Conservation (phyloP, 108 stramenopile genomes). For the Fragilaria radians region DNA sequence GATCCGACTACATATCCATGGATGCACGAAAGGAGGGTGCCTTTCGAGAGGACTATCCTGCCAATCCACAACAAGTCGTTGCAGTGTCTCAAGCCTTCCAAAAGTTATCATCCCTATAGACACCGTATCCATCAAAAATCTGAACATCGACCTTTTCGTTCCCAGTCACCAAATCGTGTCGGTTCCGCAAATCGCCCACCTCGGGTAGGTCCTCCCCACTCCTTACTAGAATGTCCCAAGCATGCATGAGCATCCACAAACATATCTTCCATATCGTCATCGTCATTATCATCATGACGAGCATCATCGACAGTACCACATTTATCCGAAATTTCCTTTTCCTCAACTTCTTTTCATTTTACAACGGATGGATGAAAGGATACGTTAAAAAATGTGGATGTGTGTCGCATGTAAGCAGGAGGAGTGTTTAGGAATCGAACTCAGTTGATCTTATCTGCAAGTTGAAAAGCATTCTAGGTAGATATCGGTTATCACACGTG, state of each 20-base stretch:
- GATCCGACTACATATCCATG: conserved; percentile 86
- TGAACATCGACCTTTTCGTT: conserved; percentile 92
- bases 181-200: conserved; percentile 91
- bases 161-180: conserved; percentile 98
- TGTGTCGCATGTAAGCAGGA: too few species aligned
- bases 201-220: conserved; percentile 96
- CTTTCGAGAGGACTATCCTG: conserved; percentile 51
- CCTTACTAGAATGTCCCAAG: conserved; percentile 55
- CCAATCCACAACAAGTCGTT: conserved; percentile 74
- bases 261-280: conserved; percentile 90
- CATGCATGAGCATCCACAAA: conserved; percentile 67
- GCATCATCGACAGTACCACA: conserved; percentile 25
- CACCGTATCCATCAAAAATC: conserved; percentile 90
- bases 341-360: too few species aligned
- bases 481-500: too few species aligned
- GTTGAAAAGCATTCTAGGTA: too few species aligned
- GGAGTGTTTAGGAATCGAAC: too few species aligned
- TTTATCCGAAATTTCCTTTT: conserved; percentile 9
- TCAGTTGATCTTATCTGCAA: too few species aligned
- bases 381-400: too few species aligned
- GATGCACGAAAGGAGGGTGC: conserved; percentile 79
- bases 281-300: conserved; percentile 69
- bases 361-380: background rate
- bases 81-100: conserved; percentile 66
- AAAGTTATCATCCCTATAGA: conserved; percentile 70